Evolutionary conservation across 768 basidiomycete species (phyloP).

Genomic region (Mycena amicta): DNA sequence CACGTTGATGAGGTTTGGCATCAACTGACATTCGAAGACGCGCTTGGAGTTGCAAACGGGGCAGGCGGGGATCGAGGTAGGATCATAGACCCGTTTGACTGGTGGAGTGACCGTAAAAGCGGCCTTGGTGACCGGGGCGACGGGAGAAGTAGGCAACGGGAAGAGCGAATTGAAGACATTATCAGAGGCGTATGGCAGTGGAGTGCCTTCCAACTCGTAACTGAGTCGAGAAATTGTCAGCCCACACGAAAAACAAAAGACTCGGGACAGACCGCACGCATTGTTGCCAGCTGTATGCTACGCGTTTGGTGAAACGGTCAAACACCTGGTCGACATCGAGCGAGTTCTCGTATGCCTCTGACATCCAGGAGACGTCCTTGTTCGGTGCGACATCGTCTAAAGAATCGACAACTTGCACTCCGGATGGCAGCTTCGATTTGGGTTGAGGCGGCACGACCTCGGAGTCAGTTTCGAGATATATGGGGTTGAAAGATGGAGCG

Average conservation of each 20-base stretch:
- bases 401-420: slow-evolving; percentile 46
- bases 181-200: slow-evolving; percentile 86
- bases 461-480: slow-evolving; percentile 74
- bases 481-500: slow-evolving; percentile 64
- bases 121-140: slow-evolving; percentile 60
- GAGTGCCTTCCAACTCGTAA: slow-evolving; percentile 85
- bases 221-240: slow-evolving; percentile 38
- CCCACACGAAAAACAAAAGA: neutral
- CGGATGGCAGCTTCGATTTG: slow-evolving; percentile 48
- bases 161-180: slow-evolving; percentile 74
- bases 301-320: slow-evolving; percentile 45
- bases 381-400: slow-evolving; percentile 38
- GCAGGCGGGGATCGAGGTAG: slow-evolving; percentile 62
- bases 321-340: slow-evolving; percentile 83
- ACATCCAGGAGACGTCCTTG: slow-evolving; percentile 56
- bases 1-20: slow-evolving; percentile 90
- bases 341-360: slow-evolving; percentile 83
- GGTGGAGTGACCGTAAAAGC: slow-evolving; percentile 57
- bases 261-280: slow-evolving; percentile 72
- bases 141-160: slow-evolving; percentile 49
- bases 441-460: slow-evolving; percentile 70
- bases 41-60: slow-evolving; percentile 65
- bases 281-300: slow-evolving; percentile 47
- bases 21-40: slow-evolving; percentile 91
- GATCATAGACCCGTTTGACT: slow-evolving; percentile 55